Evolutionary conservation across 2,329 filamentous ascomycete genomes (phyloP).

Genomic region (Xylaria hypoxylon): DNA sequence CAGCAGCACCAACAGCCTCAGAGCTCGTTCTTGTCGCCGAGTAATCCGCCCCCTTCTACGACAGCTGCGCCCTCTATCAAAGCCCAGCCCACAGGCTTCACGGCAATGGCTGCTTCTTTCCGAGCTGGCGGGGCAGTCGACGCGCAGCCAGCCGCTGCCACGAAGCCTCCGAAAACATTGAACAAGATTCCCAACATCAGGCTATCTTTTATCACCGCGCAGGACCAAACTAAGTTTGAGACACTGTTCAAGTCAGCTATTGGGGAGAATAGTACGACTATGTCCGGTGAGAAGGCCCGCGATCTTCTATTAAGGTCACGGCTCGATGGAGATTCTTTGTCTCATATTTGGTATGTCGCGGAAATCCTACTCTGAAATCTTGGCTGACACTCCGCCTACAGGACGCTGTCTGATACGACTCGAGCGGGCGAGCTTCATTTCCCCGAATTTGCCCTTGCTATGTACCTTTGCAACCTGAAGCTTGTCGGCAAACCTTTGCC

Average conservation of each 20-base stretch:
- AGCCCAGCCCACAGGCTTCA: slow-evolving; percentile 74
- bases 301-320: slow-evolving; percentile 90
- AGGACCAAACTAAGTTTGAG: slow-evolving; percentile 97
- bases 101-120: slow-evolving; percentile 75
- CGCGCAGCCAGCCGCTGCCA: slow-evolving; percentile 57
- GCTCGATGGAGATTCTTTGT: slow-evolving; percentile 85
- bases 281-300: slow-evolving; percentile 92
- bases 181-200: slow-evolving; percentile 93
- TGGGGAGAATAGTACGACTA: slow-evolving; percentile 82
- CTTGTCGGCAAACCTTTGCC: slow-evolving; percentile 89
- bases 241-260: slow-evolving; percentile 96
- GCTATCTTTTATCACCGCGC: slow-evolving; percentile 93
- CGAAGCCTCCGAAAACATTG: slow-evolving; percentile 60
- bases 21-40: slow-evolving; percentile 60
- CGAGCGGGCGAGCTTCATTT: slow-evolving; percentile 96
- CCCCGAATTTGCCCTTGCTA: slow-evolving; percentile 95
- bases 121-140: slow-evolving; percentile 62
- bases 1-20: slow-evolving; percentile 56
- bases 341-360: slow-evolving; percentile 83
- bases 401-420: slow-evolving; percentile 94
- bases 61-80: slow-evolving; percentile 68
- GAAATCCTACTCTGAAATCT: not conserved
- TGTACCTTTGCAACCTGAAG: slow-evolving; percentile 97
- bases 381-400: slow-evolving; percentile 53
- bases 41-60: slow-evolving; percentile 59